Evolutionary conservation across 768 basidiomycete genomes (phyloP), one percentile per base, ranked within the genome.

Genomic region (Mycena polygramma): DNA sequence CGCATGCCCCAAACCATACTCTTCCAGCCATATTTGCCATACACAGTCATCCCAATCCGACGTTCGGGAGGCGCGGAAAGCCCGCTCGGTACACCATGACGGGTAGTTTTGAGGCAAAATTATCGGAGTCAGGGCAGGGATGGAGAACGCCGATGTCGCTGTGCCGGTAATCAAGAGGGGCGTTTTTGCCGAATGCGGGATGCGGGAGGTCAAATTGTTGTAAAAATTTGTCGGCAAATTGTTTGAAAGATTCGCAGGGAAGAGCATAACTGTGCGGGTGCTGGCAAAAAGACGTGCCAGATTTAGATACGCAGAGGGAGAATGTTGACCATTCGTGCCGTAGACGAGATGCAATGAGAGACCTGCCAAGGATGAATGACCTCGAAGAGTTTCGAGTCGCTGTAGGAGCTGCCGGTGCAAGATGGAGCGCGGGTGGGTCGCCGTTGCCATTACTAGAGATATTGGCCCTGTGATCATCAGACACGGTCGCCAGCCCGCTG

Each of bases 21-120:
- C 85, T 64, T 89, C 86, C 35, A 91, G 81, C 82, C 87, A 87
- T 66, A 91, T 68, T 73, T 89, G 88, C 90, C 91, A 92, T 17
- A 91, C 77, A 75, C 91, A 92, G 67, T 90, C 88, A 41, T 84
- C 81, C 91, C 91, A 92, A 67, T 91, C 89, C 5, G 82, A 77
- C 1, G 73, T 68, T 24, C 89, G 88, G 26, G 86, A 83, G 41
- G 79, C 77, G 54, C 79, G 76, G 20, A 84, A 72, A 68, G 88
- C 81, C 45, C 90, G 84, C 67, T 91, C 90, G 2, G 87, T 84
- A 72, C 91, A 92, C 91, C 91, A 92, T 11, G 86, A 75, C 1
- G 84, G 80, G 70, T 88, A 79, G 72, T 89, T 74, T 73, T 82
- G 69, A 72, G 76, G 73, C 80, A 84, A 74, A 24, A 89, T 68